Conservation (phyloP, 2,329 filamentous ascomycete genomes). For the Pseudogymnoascus sp. region DNA sequence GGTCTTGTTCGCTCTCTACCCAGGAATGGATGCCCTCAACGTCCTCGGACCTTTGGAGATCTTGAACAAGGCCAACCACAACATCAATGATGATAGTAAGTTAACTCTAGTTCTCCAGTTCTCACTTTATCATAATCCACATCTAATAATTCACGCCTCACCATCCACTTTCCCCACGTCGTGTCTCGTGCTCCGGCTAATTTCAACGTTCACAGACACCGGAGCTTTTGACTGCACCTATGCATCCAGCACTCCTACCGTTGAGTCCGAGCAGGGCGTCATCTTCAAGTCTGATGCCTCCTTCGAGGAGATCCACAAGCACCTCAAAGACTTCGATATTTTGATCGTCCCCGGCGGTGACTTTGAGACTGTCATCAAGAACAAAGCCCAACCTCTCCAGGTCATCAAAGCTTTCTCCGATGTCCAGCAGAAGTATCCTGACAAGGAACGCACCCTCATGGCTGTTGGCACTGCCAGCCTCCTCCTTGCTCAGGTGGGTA, state of each 20-base stretch:
- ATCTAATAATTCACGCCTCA: neutral
- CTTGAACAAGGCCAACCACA: slow-evolving; percentile 44
- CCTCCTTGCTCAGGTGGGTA: slow-evolving; percentile 66
- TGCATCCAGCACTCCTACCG: slow-evolving; percentile 41
- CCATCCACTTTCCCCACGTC: neutral
- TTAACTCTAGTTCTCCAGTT: neutral
- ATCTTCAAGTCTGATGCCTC: slow-evolving; percentile 66
- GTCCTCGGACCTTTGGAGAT: slow-evolving; percentile 51
- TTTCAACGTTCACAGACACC: slow-evolving; percentile 17
- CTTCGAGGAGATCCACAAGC: slow-evolving; percentile 66
- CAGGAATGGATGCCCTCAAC: slow-evolving; percentile 48
- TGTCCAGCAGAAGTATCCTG: slow-evolving; percentile 69
- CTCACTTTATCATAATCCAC: neutral
- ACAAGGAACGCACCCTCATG: slow-evolving; percentile 71
- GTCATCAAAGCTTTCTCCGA: slow-evolving; percentile 71
- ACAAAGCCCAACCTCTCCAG: slow-evolving; percentile 58
- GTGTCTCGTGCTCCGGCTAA: neutral
- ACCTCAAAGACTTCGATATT: slow-evolving; percentile 54
- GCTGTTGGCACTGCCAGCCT: slow-evolving; percentile 74
- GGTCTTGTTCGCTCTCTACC: slow-evolving; percentile 50
- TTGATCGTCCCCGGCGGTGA: slow-evolving; percentile 67
- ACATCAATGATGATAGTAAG: slow-evolving; percentile 43
- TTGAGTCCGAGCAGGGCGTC: slow-evolving; percentile 53
- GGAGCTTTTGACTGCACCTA: slow-evolving; percentile 23
- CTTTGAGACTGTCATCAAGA: slow-evolving; percentile 53